Percentiles rank a stretch among this genome's conserved stretches.
These are phyloP conservation scores for Vaccinium corymbosum DNA, from an alignment of 148 eudicot genomes.

Conservation along the genomic window DNA sequence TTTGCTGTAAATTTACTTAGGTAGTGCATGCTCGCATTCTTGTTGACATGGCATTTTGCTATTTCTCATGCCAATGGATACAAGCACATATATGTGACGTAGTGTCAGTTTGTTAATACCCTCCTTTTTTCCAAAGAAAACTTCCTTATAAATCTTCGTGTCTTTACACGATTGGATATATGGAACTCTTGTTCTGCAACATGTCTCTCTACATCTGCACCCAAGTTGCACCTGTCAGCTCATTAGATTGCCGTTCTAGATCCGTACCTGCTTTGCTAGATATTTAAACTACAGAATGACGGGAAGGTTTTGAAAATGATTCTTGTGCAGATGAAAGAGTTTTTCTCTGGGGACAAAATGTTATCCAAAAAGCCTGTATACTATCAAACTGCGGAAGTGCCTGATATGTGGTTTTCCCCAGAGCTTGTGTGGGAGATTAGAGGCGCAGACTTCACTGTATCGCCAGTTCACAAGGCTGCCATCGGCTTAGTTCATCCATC, in stretches of 20 bases:
- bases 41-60: background rate
- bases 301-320: background rate
- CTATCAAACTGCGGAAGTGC: slow-evolving; percentile 71
- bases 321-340: slow-evolving; percentile 77
- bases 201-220: background rate
- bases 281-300: background rate
- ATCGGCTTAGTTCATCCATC: slow-evolving; percentile 78
- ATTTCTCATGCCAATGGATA: background rate
- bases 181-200: background rate
- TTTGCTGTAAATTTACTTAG: background rate
- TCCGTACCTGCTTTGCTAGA: background rate
- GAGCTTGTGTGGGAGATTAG: slow-evolving; percentile 91
- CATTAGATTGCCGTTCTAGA: background rate
- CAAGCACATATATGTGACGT: background rate
- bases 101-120: background rate
- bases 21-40: no score
- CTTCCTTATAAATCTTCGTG: background rate
- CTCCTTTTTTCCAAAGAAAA: background rate
- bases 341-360: slow-evolving; percentile 68
- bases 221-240: background rate
- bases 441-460: slow-evolving; percentile 89
- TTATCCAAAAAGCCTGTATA: slow-evolving; percentile 66
- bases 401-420: slow-evolving; percentile 87
- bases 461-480: slow-evolving; percentile 95
- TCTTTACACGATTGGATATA: background rate